phyloP scores from a whole-genome alignment of 2,329 filamentous ascomycete genomes.

The Zopfia rhizophila region DNA sequence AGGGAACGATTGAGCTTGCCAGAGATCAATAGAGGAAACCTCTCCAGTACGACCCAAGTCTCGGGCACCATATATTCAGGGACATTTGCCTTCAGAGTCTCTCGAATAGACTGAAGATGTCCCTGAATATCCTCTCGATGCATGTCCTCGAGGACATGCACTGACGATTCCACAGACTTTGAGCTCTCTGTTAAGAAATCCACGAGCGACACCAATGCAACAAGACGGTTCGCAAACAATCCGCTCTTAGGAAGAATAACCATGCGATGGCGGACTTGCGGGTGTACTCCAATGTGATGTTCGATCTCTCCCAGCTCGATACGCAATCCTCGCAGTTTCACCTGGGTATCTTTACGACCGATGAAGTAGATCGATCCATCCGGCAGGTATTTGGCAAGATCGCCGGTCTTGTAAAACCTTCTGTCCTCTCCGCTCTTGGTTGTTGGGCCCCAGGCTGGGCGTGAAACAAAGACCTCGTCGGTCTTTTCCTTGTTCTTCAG shows the following conservation, averaged over 20 bases:
- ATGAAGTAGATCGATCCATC: slow-evolving; percentile 24
- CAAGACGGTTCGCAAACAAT: slow-evolving; percentile 49
- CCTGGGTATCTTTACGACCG: slow-evolving; percentile 19
- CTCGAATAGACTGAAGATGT: slow-evolving; percentile 12
- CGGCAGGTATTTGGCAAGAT: slow-evolving; percentile 17
- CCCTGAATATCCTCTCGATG: slow-evolving; percentile 30
- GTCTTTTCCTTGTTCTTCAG: slow-evolving; percentile 20
- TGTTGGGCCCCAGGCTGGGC: slow-evolving; percentile 17
- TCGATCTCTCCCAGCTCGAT: slow-evolving; percentile 33
- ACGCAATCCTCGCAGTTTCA: slow-evolving; percentile 25
- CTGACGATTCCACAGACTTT: slow-evolving; percentile 19
- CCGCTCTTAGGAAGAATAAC: slow-evolving; percentile 52
- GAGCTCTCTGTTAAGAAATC: slow-evolving; percentile 18
- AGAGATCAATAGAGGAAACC: slow-evolving; percentile 24
- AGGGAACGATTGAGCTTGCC: slow-evolving; percentile 25
- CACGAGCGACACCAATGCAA: slow-evolving; percentile 53
- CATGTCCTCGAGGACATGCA: slow-evolving; percentile 32
- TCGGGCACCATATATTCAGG: slow-evolving; percentile 30
- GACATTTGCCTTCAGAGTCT: slow-evolving; percentile 11
- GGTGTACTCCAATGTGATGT: slow-evolving; percentile 17
- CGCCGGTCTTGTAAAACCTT: slow-evolving; percentile 25
- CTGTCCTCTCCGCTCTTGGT: slow-evolving; percentile 5
- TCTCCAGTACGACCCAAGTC: slow-evolving; percentile 44
- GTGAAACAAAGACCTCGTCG: slow-evolving; percentile 23
- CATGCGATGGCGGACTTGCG: slow-evolving; percentile 45